Evolutionary conservation across 768 basidiomycete species (phyloP).

Genomic region (Coprinellus micaceus): DNA sequence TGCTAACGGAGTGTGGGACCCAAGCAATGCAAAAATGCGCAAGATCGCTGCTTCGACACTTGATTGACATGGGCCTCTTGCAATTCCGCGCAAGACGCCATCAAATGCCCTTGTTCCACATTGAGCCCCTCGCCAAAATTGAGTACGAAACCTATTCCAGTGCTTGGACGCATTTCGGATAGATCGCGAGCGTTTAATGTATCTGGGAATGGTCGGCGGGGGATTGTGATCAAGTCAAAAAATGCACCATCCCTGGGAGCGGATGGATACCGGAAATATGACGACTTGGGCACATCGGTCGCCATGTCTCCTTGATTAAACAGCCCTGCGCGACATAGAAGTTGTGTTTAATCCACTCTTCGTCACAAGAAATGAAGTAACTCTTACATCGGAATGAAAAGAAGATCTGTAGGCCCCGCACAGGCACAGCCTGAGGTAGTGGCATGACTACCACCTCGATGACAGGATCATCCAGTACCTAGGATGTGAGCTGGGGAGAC

Average conservation of each 20-base stretch:
- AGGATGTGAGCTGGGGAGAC: neutral
- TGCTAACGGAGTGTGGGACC: neutral
- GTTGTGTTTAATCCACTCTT: neutral
- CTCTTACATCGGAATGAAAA: constrained; percentile 1
- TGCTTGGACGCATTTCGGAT: neutral
- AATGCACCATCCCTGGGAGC: constrained; percentile 19
- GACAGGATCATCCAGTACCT: constrained; percentile 2
- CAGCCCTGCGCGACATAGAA: neutral
- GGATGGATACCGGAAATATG: constrained; percentile 19
- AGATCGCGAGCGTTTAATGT: constrained; percentile 6
- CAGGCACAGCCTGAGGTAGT: neutral
- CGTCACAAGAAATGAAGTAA: neutral
- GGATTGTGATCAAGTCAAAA: constrained; percentile 7
- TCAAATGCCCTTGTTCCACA: constrained; percentile 4
- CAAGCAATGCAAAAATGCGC: constrained; percentile 1
- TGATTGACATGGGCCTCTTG: constrained; percentile 9
- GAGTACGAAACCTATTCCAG: neutral
- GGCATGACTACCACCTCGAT: neutral
- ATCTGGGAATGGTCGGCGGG: constrained; percentile 6
- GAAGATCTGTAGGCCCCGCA: neutral
- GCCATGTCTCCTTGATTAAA: constrained; percentile 1
- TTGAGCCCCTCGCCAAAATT: neutral
- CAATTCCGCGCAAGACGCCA: constrained; percentile 4
- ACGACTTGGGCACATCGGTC: constrained; percentile 11
- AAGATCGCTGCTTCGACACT: neutral